These are phyloP conservation scores for Microbotryum silenes-acaulis DNA, from an alignment of 1,284 basidiomycete species.

Conservation along the genomic window DNA sequence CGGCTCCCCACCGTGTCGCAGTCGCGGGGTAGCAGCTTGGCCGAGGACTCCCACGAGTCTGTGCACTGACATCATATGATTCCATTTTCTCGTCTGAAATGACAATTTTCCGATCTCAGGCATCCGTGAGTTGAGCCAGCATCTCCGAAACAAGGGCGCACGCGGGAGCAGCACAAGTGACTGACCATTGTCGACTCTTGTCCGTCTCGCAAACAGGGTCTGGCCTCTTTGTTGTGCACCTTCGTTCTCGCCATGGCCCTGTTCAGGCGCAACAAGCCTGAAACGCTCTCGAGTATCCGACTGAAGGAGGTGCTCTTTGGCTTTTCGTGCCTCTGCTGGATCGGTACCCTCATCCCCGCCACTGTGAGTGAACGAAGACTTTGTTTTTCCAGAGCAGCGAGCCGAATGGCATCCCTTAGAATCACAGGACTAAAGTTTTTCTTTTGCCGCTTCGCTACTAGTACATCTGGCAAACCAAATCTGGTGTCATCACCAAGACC, in stretches of 20 bases:
- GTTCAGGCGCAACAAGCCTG: constrained; percentile 6
- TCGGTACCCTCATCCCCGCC: constrained; percentile 21
- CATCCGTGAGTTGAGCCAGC: too few species aligned
- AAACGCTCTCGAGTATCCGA: constrained; percentile 23
- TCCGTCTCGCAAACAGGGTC: not conserved
- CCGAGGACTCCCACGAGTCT: too few species aligned
- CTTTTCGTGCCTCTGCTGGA: constrained; percentile 10
- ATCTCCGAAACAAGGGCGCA: too few species aligned
- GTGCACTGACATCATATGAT: too few species aligned
- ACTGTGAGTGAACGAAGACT: constrained; percentile 3
- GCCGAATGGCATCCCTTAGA: too few species aligned
- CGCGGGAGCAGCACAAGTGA: too few species aligned
- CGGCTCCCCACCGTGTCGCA: too few species aligned
- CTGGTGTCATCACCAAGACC: constrained; percentile 13
- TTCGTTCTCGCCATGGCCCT: constrained; percentile 8
- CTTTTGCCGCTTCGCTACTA: not conserved
- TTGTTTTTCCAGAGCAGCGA: too few species aligned
- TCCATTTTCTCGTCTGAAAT: too few species aligned
- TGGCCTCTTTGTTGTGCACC: constrained; percentile 14
- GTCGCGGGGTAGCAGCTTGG: too few species aligned
- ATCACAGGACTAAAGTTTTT: too few species aligned
- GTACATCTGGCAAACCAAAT: not conserved
- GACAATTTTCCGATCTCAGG: too few species aligned
- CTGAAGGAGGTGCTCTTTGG: constrained; percentile 27
- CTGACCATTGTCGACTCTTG: not conserved